Evolutionary conservation across 768 basidiomycete genomes (phyloP), one percentile per base, ranked within the genome.

Genomic region (Mrakia blollopis): DNA sequence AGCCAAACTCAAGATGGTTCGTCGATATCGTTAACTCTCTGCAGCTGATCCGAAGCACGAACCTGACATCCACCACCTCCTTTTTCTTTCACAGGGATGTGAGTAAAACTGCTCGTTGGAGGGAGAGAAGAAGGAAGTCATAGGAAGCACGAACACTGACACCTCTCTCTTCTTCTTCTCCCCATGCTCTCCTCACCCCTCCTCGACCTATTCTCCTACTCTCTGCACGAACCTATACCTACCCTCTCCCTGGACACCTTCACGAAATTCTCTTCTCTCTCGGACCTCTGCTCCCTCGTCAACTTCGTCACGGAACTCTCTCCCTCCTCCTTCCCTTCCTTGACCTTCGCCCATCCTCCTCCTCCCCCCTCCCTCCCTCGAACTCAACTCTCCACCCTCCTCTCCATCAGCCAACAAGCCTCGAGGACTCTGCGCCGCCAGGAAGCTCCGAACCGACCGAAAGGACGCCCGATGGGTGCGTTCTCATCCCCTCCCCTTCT

Each of bases 401-500:
- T 54, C n/a, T 39, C 37, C 7, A 62, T 50, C 80, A 95, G 93
- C 94, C 84, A 94, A 95, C 89, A 97, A 98, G 92, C 95, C 95
- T 84, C 92, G 95, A 88, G 95, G 95, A 87, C 90, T 98, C 83
- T 93, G 96, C 88, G 96, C 96, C 82, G 96, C 94, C 83, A 92
- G 97, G 86, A 98, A 98, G 87, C 92, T 99, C 83, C 92, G 95
- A 83, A 95, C 88, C 82, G 88, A 90, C 86, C 91, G 97, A 81
- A 89, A 93, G 81, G 91, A 91, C 85, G 97, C 98, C 88, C 92
- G 96, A 86, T 99, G 97, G 97, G 93, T 94, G 79, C 81, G 89
- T 86, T 79, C 69, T 67, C 28, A 30, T 50, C 41, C 32, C 52
- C 35, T 65, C 35, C 39, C 10, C 9, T 44, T 35, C 23, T 13